Base-by-base conservation (phyloP, 108 stramenopile genomes). In the Ochromonas danica region DNA sequence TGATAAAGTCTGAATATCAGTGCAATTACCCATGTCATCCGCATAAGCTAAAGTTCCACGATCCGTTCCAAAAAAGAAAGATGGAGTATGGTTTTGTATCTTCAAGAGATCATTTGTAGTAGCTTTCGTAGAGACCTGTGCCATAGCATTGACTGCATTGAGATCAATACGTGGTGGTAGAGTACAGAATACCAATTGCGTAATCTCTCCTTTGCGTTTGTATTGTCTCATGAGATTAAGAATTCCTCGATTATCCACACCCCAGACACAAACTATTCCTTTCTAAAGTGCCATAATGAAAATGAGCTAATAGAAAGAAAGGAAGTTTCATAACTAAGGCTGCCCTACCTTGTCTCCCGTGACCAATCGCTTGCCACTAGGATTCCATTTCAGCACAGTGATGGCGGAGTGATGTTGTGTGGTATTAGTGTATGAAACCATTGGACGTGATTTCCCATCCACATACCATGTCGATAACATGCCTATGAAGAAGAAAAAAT, bases 21-120 rank as follows among this genome's bases (percentile, higher is more conserved):
- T 81, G 78, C 84, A 82, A 43, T 87, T 83, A 0, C 87, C 87
- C 31, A 88, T 77, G 35, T 88, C 87, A 71, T 88, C 85, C n/a
- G 84, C 81, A 27, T 85, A 85, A 80, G 74, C 79, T 1, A 86
- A 78, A 30, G 60, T n/a, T 1, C 87, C 87, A 22, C 36, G n/a
- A n/a, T 83, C 71, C 14, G 83, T 82, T 22, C 83, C 81, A 43
- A 88, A 80, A 78, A 88, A 88, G 40, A 88, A 88, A 0, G 81
- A 51, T 10, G 82, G 83, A 6, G 87, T 83, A 36, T 81, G 31
- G 6, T 22, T 31, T 22, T 57, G 62, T 0, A 70, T 80, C 42
- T 85, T 38, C 31, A 40, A 28, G 0, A 71, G 1, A 17, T 1
- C 1, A 17, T 10, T 25, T n/a, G n/a, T n/a, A n/a, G n/a, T n/a